phyloP scores from a whole-genome alignment of 306 rosid genomes.

The Malus orientalis region DNA sequence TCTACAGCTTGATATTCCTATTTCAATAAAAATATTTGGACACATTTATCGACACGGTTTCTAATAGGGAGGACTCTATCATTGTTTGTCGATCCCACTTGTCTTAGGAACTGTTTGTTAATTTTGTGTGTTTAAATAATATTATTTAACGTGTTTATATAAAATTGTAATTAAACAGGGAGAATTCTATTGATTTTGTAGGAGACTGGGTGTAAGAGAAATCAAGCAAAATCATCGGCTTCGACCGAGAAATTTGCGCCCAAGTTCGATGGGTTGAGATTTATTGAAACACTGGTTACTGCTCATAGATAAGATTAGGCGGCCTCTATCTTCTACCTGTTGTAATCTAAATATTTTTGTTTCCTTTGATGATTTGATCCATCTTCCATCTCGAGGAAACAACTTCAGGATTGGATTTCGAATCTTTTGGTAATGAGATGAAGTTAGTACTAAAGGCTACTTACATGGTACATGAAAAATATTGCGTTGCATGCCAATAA shows the following conservation, averaged over 20 bases:
- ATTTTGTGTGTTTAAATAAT: no score
- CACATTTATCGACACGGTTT: no score
- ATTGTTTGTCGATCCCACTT: neutral
- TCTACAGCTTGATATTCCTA: no score
- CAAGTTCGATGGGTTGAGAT: conserved; percentile 43
- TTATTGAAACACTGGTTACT: conserved; percentile 47
- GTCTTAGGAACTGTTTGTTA: neutral
- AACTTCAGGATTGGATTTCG: neutral
- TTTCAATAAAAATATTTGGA: no score
- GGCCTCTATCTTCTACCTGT: neutral
- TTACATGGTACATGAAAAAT: no score
- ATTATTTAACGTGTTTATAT: no score
- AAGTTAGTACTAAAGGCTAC: neutral
- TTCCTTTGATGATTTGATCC: neutral
- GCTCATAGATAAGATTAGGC: conserved; percentile 29
- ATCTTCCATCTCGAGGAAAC: neutral
- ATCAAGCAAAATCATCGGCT: conserved; percentile 10
- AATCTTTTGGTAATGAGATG: neutral
- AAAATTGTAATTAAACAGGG: no score
- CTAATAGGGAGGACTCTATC: no score
- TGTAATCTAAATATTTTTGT: neutral
- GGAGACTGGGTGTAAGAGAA: conserved; percentile 17
- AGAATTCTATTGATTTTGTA: neutral
- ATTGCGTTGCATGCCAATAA: accelerated
- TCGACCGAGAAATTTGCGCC: conserved; percentile 34